Evolutionary conservation across 208 protist species (phyloP).

Genomic region (Leptomonas seymouri): DNA sequence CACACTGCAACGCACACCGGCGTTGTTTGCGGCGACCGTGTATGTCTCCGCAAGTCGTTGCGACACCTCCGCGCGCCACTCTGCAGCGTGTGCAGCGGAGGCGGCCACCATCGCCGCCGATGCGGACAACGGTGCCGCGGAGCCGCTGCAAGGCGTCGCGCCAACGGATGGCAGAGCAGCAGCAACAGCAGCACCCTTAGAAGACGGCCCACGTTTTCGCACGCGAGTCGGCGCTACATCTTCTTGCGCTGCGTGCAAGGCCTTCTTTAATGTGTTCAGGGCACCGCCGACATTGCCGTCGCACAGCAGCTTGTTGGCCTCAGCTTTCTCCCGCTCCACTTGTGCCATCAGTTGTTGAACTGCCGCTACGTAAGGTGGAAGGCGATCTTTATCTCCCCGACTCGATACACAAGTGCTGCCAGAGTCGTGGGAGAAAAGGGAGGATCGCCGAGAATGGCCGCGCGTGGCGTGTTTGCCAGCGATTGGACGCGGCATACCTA

Average conservation of each 20-base stretch:
- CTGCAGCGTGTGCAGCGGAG: background rate
- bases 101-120: slow-evolving; percentile 2
- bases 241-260: slow-evolving; percentile 14
- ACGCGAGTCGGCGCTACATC: background rate
- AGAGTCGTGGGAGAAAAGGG: background rate
- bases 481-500: background rate
- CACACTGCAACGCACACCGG: slow-evolving; percentile 53
- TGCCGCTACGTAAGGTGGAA: background rate
- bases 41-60: slow-evolving; percentile 53
- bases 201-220: background rate
- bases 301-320: slow-evolving; percentile 6
- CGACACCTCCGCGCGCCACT: slow-evolving; percentile 26
- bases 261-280: slow-evolving; percentile 6
- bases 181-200: background rate
- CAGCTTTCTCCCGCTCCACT: slow-evolving; percentile 14
- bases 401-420: background rate
- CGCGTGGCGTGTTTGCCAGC: background rate
- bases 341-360: background rate
- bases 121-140: background rate
- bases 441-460: background rate
- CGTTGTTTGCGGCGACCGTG: slow-evolving; percentile 57
- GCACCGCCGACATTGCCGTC: slow-evolving; percentile 16
- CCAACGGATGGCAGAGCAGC: background rate
- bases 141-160: background rate
- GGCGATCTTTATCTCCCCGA: background rate